A percentile compares a stretch with the other conserved stretches of the same genome.
These are phyloP conservation scores for Boletellus ananas DNA, from an alignment of 768 basidiomycete species.

Conservation along the genomic window DNA sequence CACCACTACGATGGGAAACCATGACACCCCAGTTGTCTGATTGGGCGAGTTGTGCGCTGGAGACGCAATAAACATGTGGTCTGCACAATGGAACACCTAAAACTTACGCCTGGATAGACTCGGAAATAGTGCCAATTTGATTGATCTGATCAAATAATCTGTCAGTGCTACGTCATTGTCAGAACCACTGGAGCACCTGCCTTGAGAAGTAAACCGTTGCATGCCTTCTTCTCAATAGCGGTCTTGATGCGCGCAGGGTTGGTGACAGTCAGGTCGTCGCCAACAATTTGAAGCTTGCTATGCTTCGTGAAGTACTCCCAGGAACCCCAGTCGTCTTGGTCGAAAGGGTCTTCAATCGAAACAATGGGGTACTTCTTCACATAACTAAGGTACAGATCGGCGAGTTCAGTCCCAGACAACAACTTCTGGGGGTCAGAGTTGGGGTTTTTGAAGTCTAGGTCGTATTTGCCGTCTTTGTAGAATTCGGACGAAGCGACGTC, in stretches of 20 bases:
- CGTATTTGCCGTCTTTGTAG: constrained; percentile 99
- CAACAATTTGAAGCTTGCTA: constrained; percentile 84
- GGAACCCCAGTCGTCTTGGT: constrained; percentile 99
- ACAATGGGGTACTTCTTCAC: constrained; percentile 94
- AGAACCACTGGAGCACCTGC: constrained; percentile 24
- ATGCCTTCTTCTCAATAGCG: constrained; percentile 99
- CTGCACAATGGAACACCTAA: not conserved
- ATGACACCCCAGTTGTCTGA: constrained; percentile 99
- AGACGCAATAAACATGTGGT: constrained; percentile 3
- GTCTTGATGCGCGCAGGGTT: constrained; percentile 97
- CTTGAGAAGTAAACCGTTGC: constrained; percentile 98
- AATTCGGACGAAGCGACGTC: constrained; percentile 99
- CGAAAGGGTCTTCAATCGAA: constrained; percentile 97
- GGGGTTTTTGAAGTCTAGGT: constrained; percentile 98
- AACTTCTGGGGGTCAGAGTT: constrained; percentile 97
- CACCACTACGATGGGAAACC: constrained; percentile 98
- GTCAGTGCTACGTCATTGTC: not conserved
- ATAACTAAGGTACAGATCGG: constrained; percentile 83
- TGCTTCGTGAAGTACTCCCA: constrained; percentile 88
- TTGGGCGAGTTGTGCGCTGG: constrained; percentile 90
- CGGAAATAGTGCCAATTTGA: constrained; percentile 98
- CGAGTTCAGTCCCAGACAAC: constrained; percentile 90
- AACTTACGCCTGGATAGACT: constrained; percentile 96
- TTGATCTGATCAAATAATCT: constrained; percentile 56
- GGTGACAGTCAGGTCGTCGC: constrained; percentile 97